phyloP scores from a whole-genome alignment of 495 filamentous ascomycete genomes.

The Penicillium chermesinum region DNA sequence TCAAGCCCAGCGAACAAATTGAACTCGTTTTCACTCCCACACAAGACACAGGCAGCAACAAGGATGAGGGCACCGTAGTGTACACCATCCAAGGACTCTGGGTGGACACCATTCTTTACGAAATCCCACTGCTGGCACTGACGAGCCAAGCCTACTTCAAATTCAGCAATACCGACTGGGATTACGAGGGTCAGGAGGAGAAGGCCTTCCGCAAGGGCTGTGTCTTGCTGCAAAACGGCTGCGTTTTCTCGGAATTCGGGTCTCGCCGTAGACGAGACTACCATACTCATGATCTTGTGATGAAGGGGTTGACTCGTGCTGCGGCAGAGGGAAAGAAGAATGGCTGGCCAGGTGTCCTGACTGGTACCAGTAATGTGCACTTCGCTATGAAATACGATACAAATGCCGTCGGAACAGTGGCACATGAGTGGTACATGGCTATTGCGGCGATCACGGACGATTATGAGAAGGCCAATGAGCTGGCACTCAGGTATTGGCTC shows the following conservation, averaged over 20 bases:
- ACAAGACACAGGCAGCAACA: constrained; percentile 59
- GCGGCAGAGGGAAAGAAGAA: constrained; percentile 58
- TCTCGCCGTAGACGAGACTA: constrained; percentile 85
- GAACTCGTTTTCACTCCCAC: constrained; percentile 61
- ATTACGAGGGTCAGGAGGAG: constrained; percentile 75
- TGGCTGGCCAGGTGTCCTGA: constrained; percentile 64
- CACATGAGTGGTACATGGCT: constrained; percentile 99
- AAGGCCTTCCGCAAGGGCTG: constrained; percentile 74
- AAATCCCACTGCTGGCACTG: constrained; percentile 88
- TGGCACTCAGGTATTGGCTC: constrained; percentile 80
- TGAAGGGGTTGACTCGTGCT: constrained; percentile 73
- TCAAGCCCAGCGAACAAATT: constrained; percentile 76
- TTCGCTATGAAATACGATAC: constrained; percentile 88
- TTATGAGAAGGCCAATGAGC: constrained; percentile 77
- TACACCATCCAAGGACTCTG: constrained; percentile 75
- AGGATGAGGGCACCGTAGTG: constrained; percentile 67
- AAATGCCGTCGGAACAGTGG: constrained; percentile 83
- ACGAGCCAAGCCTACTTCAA: constrained; percentile 96
- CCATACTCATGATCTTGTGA: constrained; percentile 87
- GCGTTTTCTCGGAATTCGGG: constrained; percentile 90
- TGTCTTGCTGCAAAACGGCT: constrained; percentile 71
- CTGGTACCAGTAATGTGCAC: constrained; percentile 94
- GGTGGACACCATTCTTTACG: constrained; percentile 95
- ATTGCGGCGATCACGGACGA: constrained; percentile 86
- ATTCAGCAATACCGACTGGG: constrained; percentile 89